Evolutionary conservation across 169 alveolate genomes (phyloP).

Genomic region (Theileria orientalis): DNA sequence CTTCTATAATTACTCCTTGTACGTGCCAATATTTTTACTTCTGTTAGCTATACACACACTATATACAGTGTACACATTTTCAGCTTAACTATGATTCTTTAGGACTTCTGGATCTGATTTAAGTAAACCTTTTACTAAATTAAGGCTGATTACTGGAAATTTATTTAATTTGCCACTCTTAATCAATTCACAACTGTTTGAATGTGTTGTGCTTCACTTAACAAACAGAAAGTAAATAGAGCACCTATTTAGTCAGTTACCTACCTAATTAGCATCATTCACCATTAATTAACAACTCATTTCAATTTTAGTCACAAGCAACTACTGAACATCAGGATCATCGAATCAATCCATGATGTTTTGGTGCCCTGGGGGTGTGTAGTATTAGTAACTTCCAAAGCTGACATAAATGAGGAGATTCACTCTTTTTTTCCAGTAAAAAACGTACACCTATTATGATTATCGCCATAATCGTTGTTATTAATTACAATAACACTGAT

Average conservation of each 20-base stretch:
- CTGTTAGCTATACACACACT: not conserved
- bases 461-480: too few relatives aligned
- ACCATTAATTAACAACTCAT: not conserved
- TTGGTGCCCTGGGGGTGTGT: constrained; percentile 7
- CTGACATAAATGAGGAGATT: not conserved
- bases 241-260: not conserved
- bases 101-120: constrained; percentile 19
- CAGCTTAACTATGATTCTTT: not conserved
- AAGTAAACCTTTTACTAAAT: constrained; percentile 28
- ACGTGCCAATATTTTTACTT: not conserved
- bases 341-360: constrained; percentile 5
- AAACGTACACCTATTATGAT: too few relatives aligned
- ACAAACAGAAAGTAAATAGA: constrained; percentile 21
- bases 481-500: too few relatives aligned
- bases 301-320: constrained; percentile 12
- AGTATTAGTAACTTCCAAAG: not conserved
- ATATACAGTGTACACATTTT: not conserved
- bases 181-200: constrained; percentile 29
- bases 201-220: constrained; percentile 29
- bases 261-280: too few relatives aligned
- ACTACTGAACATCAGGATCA: constrained; percentile 2
- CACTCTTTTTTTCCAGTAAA: not conserved
- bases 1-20: constrained; percentile 50
- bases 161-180: constrained; percentile 33
- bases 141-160: constrained; percentile 55